Conservation (phyloP, 2,329 filamentous ascomycete species). For the Colletotrichum lentis region DNA sequence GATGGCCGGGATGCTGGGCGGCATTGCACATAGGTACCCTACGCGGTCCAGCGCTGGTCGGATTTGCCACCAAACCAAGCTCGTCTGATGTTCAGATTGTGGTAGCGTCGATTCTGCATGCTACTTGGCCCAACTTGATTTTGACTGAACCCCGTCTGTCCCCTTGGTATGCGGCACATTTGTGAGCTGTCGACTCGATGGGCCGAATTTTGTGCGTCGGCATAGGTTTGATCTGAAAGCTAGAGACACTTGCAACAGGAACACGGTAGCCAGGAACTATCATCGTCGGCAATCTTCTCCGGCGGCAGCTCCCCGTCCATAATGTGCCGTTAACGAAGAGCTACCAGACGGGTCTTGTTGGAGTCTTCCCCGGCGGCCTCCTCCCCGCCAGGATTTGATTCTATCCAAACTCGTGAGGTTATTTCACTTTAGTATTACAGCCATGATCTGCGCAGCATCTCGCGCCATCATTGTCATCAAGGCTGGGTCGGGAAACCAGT, state of each 20-base stretch:
- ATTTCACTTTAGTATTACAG: background rate
- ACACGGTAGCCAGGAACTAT: too few species aligned
- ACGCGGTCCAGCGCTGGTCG: background rate
- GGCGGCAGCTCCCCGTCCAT: background rate
- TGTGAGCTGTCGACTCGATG: background rate
- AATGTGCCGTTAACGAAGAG: background rate
- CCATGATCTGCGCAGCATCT: background rate
- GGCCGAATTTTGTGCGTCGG: background rate
- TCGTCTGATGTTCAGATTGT: slow-evolving; percentile 3
- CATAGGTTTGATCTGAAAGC: background rate
- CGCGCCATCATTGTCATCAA: background rate
- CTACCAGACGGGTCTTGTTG: background rate
- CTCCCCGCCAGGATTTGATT: background rate
- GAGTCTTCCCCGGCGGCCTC: background rate
- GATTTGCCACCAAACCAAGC: slow-evolving; percentile 1
- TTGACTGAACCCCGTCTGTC: background rate
- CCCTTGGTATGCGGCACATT: background rate
- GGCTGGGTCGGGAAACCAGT: background rate
- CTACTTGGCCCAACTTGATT: background rate
- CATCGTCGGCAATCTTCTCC: background rate
- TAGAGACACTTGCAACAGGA: background rate
- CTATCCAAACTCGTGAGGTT: background rate
- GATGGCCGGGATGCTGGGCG: background rate
- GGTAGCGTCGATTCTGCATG: background rate
- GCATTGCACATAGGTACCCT: background rate